Evolutionary conservation across 1,139 yeast genomes (phyloP).

Genomic region (Zygosaccharomyces sapae): DNA sequence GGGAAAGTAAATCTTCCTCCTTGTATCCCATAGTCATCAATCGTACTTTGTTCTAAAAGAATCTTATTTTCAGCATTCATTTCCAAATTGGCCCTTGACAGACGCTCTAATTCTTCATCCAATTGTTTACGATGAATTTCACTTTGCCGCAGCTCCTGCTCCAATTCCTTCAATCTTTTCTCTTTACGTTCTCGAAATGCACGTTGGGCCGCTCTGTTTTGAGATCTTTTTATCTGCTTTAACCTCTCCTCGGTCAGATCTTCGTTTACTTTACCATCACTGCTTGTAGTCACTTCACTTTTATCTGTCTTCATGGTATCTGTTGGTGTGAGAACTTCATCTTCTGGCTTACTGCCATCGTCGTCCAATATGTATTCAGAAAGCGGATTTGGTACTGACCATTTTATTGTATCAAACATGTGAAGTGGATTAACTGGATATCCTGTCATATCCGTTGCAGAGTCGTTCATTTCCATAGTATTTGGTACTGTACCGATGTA

Average conservation of each 20-base stretch:
- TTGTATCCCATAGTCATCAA: neutral
- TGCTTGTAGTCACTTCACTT: neutral
- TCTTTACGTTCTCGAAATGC: conserved; percentile 87
- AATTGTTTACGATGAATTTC: conserved; percentile 57
- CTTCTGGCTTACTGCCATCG: neutral
- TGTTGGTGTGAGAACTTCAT: neutral
- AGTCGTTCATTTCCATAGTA: neutral
- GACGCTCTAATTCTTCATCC: conserved; percentile 49
- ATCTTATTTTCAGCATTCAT: conserved; percentile 19
- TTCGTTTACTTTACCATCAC: neutral
- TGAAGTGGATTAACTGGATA: neutral
- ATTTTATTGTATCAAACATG: neutral
- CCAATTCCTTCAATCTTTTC: conserved; percentile 63
- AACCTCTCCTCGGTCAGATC: conserved; percentile 3
- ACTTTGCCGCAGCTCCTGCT: conserved; percentile 53
- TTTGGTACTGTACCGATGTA: neutral
- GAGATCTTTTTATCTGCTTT: conserved; percentile 61
- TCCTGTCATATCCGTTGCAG: neutral
- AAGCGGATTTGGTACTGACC: conserved; percentile 1
- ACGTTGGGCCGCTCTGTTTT: conserved; percentile 84
- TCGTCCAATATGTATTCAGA: neutral
- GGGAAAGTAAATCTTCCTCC: conserved; percentile 17
- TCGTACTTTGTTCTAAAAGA: conserved; percentile 12
- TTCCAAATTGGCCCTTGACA: conserved; percentile 17
- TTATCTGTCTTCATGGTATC: neutral